Conservation (phyloP, 164 flowering plant genomes). For the Pachysandra terminalis region DNA sequence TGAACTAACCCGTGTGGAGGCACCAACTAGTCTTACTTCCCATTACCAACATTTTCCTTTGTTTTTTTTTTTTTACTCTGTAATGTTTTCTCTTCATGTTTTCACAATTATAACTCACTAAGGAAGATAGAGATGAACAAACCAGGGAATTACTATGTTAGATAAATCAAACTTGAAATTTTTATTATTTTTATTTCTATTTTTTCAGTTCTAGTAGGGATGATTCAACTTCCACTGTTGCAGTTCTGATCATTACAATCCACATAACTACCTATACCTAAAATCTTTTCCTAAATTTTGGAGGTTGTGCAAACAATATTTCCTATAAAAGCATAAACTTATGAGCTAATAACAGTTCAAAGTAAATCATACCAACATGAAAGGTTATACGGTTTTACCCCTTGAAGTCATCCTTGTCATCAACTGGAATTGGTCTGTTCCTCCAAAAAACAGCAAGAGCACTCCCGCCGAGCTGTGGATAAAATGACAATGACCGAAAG, state of each 20-base stretch:
- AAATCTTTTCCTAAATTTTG: not conserved
- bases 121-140: too few species aligned
- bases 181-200: too few species aligned
- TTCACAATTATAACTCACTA: too few species aligned
- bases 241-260: not conserved
- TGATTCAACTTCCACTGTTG: not conserved
- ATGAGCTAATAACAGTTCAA: not conserved
- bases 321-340: not conserved
- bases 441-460: constrained; percentile 94
- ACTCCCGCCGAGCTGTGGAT: constrained; percentile 88
- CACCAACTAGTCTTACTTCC: too few species aligned
- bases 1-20: too few species aligned
- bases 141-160: too few species aligned
- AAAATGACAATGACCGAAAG: not conserved
- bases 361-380: not conserved
- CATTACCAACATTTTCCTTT: too few species aligned
- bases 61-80: too few species aligned
- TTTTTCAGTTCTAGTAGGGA: not conserved
- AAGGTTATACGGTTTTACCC: constrained; percentile 35
- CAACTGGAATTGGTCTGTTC: constrained; percentile 66
- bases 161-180: too few species aligned
- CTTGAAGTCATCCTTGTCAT: constrained; percentile 96
- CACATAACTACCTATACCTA: not conserved
- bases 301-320: not conserved
- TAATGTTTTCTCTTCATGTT: too few species aligned